Conservation (phyloP, 495 filamentous ascomycete genomes). For the Clohesyomyces aquaticus region DNA sequence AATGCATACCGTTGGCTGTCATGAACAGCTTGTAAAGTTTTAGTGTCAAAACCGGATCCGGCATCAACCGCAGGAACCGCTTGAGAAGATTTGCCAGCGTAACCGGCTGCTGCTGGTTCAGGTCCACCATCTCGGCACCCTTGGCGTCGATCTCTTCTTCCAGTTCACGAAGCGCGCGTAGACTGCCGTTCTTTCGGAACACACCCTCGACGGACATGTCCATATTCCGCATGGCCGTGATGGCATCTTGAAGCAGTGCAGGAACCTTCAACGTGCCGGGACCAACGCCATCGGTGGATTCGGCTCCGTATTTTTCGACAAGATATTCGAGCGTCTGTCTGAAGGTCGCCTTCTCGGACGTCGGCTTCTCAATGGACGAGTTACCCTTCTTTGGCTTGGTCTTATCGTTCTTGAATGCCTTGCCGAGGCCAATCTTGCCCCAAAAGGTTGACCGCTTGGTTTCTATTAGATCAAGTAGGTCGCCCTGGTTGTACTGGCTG, state of each 20-base stretch:
- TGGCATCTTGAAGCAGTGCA: constrained; percentile 84
- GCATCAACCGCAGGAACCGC: constrained; percentile 92
- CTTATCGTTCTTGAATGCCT: constrained; percentile 86
- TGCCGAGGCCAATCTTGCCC: constrained; percentile 96
- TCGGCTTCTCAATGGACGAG: constrained; percentile 70
- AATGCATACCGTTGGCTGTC: constrained; percentile 73
- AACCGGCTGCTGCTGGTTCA: constrained; percentile 82
- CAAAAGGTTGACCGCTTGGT: constrained; percentile 92
- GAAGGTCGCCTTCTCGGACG: constrained; percentile 67
- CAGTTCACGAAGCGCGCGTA: constrained; percentile 82
- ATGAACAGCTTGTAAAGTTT: constrained; percentile 93
- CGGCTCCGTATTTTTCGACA: constrained; percentile 89
- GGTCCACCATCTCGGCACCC: constrained; percentile 77
- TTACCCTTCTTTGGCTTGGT: constrained; percentile 59
- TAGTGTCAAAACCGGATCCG: constrained; percentile 91
- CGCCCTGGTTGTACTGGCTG: constrained; percentile 84
- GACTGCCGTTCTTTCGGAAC: constrained; percentile 99
- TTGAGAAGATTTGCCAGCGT: constrained; percentile 94
- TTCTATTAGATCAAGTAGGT: constrained; percentile 93
- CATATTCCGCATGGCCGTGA: constrained; percentile 95
- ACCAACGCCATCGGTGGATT: constrained; percentile 93
- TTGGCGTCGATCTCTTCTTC: constrained; percentile 80
- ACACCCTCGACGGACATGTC: constrained; percentile 99
- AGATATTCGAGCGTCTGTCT: constrained; percentile 83
- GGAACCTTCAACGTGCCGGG: constrained; percentile 88